phyloP scores from a whole-genome alignment of 805 yeast genomes.

The Wickerhamiella alocasiicola region DNA sequence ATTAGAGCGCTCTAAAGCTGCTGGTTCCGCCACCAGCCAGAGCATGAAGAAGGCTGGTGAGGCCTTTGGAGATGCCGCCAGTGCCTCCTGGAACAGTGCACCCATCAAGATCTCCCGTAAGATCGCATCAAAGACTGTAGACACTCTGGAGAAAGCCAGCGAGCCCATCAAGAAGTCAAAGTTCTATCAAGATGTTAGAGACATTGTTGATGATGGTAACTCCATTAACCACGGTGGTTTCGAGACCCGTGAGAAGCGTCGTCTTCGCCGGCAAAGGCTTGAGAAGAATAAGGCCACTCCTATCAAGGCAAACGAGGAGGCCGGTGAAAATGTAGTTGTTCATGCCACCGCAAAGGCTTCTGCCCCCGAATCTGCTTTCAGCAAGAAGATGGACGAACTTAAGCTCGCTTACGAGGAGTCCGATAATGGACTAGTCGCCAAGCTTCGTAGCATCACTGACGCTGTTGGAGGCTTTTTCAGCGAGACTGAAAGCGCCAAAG shows the following conservation, averaged over 20 bases:
- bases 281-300: slow-evolving; percentile 39
- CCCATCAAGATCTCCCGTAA: slow-evolving; percentile 81
- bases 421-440: slow-evolving; percentile 77
- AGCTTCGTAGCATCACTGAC: slow-evolving; percentile 66
- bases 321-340: slow-evolving; percentile 70
- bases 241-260: slow-evolving; percentile 72
- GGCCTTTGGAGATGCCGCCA: slow-evolving; percentile 79
- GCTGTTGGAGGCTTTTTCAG: slow-evolving; percentile 81
- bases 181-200: slow-evolving; percentile 76
- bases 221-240: slow-evolving; percentile 86
- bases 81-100: slow-evolving; percentile 91
- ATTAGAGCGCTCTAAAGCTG: slow-evolving; percentile 68
- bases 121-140: slow-evolving; percentile 72
- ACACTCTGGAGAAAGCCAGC: slow-evolving; percentile 64
- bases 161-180: slow-evolving; percentile 91
- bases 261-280: slow-evolving; percentile 45
- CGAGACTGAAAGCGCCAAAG: slow-evolving; percentile 93
- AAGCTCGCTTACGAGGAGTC: slow-evolving; percentile 68
- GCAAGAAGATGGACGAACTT: slow-evolving; percentile 47
- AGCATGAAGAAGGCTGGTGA: slow-evolving; percentile 84
- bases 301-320: slow-evolving; percentile 52
- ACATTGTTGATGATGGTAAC: slow-evolving; percentile 86
- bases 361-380: slow-evolving; percentile 53
- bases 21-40: slow-evolving; percentile 52
- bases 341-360: slow-evolving; percentile 71